Evolutionary conservation across 2,329 filamentous ascomycete genomes (phyloP), one percentile per base, ranked within the genome.

Genomic region (Xenosphaeropsis pyriputrescens): DNA sequence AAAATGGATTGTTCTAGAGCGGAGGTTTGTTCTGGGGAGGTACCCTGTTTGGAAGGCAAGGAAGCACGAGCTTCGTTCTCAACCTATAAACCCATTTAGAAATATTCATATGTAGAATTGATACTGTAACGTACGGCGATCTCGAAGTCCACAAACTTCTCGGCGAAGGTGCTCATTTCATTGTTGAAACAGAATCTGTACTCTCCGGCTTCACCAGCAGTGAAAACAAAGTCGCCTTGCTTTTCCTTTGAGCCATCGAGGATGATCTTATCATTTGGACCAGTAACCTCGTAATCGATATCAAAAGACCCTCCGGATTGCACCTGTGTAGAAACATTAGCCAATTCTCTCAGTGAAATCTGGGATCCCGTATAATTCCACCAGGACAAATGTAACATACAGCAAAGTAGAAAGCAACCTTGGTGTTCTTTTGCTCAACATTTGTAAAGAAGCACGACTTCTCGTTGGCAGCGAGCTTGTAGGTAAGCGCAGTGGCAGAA

Each of bases 141-240:
- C 64, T 98, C 91, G 55, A 98, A 95, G 60, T 98, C 91, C 46
- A 98, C 88, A 57, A 85, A 78, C 66, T 98, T 98, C 64, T 98
- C 91, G 37, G 88, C 80, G 57, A 94, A 95, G 0, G 89, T 96
- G 55, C 84, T 93, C 83, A 98, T 94, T 57, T 91, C 82, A 56
- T 98, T 98, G 63, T 88, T 83, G 68, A 98, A 98, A 72, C 91
- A 98, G 67, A 98, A 96, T 38, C 78, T 75, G 65, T 96, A 95
- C 54, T 96, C 89, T 47, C 91, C 91, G 6, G 72, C 55, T 37
- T 85, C 75, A 52, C 85, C 85, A 34, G 88, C 91, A 0, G 88
- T 94, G 61, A 98, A 98, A 45, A 98, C 91, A 55, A 93, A 96
- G 62, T 98, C 91, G 38, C 89, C 91, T 63, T 96, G 89, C 47